Evolutionary conservation across 805 yeast species (phyloP).

Genomic region (Starmerella lactis-condensi): DNA sequence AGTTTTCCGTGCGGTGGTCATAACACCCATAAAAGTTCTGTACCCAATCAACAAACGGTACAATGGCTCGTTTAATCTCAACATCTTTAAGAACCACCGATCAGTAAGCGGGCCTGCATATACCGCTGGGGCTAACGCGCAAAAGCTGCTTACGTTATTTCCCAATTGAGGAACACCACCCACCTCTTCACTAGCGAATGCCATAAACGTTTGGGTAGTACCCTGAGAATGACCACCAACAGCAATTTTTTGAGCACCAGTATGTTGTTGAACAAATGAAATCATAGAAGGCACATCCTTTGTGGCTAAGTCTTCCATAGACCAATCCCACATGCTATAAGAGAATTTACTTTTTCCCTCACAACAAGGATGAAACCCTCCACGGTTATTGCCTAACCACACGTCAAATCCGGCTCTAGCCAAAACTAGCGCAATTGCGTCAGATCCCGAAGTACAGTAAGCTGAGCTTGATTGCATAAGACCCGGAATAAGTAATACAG

Average conservation of each 20-base stretch:
- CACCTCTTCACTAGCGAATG: slow-evolving; percentile 33
- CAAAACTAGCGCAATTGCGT: slow-evolving; percentile 48
- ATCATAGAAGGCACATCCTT: slow-evolving; percentile 62
- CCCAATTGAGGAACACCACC: slow-evolving; percentile 27
- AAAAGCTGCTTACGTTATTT: slow-evolving; percentile 42
- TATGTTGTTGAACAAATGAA: slow-evolving; percentile 33
- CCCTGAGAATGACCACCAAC: slow-evolving; percentile 85
- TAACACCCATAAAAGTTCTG: slow-evolving; percentile 57
- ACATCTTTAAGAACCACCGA: slow-evolving; percentile 24
- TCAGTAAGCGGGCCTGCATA: slow-evolving; percentile 66
- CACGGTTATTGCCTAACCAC: slow-evolving; percentile 82
- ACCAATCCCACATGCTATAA: slow-evolving; percentile 80
- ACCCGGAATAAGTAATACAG: slow-evolving; percentile 70
- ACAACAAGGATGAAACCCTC: slow-evolving; percentile 67
- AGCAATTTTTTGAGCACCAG: slow-evolving; percentile 28
- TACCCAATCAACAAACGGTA: slow-evolving; percentile 44
- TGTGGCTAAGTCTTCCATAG: slow-evolving; percentile 60
- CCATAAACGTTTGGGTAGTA: slow-evolving; percentile 64
- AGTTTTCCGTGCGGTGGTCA: slow-evolving; percentile 39
- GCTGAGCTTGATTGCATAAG: slow-evolving; percentile 75
- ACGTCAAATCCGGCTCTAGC: slow-evolving; percentile 80
- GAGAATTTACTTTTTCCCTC: slow-evolving; percentile 27
- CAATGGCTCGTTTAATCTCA: slow-evolving; percentile 16
- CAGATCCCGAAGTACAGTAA: slow-evolving; percentile 62
- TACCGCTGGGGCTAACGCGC: slow-evolving; percentile 79